Conservation (phyloP, 2,329 filamentous ascomycete genomes). For the Aspergillus pseudoviridinutans region DNA sequence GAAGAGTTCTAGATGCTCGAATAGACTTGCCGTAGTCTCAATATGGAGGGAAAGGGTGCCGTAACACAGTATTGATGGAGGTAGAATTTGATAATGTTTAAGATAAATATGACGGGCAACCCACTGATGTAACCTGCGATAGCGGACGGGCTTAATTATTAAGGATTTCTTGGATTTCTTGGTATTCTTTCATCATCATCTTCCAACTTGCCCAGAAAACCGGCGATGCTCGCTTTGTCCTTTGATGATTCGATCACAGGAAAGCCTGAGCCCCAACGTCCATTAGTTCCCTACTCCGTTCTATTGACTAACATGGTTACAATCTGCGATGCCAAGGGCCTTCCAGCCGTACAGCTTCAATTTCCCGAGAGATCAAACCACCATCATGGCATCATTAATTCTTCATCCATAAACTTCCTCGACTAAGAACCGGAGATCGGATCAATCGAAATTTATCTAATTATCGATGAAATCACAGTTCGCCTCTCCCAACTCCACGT, state of each 20-base stretch:
- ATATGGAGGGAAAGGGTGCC: neutral
- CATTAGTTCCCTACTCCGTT: neutral
- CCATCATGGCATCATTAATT: neutral
- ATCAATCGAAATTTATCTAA: neutral
- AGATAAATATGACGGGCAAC: neutral
- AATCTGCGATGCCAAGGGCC: neutral
- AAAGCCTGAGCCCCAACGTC: neutral
- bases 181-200: neutral
- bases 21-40: neutral
- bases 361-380: neutral
- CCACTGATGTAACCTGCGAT: neutral
- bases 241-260: too few relatives aligned
- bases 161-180: neutral
- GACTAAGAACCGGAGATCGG: neutral
- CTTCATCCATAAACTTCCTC: neutral
- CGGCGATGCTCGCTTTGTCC: too few relatives aligned
- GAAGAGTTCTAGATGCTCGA: neutral
- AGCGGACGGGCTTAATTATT: neutral
- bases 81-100: neutral
- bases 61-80: neutral
- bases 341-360: neutral
- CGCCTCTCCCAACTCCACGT: neutral
- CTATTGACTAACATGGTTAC: neutral
- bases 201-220: neutral
- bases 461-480: neutral